Evolutionary conservation across 2,329 filamentous ascomycete species (phyloP).

Genomic region (Penicillium sp.): DNA sequence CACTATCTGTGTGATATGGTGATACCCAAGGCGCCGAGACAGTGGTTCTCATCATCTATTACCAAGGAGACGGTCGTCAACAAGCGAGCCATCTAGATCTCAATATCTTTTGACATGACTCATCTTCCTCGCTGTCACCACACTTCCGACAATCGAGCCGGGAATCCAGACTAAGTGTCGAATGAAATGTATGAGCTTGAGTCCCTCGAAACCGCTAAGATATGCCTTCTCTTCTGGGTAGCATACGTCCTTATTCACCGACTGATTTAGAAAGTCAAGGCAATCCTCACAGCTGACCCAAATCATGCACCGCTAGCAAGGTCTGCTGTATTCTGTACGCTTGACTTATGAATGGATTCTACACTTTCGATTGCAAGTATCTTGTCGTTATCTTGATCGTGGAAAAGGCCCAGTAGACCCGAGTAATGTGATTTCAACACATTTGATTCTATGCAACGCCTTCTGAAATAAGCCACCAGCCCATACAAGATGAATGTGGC

Average conservation of each 20-base stretch:
- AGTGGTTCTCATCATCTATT: no score
- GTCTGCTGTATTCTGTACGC: background rate
- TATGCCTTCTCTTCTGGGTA: background rate
- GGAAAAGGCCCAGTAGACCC: background rate
- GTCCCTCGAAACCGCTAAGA: background rate
- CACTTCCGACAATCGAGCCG: no score
- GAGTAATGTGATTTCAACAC: background rate
- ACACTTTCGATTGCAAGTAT: background rate
- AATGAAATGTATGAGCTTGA: background rate
- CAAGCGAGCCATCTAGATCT: no score
- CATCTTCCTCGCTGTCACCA: no score
- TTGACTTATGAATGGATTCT: background rate
- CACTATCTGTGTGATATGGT: no score
- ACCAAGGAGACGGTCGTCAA: no score
- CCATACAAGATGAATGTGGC: slow-evolving; percentile 5
- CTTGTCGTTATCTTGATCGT: background rate
- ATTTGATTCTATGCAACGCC: slow-evolving; percentile 17
- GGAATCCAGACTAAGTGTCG: no score
- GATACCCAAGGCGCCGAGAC: no score
- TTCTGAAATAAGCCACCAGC: slow-evolving; percentile 5
- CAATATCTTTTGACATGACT: no score
- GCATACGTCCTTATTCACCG: background rate
- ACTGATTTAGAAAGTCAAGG: background rate
- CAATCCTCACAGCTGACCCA: background rate
- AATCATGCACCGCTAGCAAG: background rate